Base-by-base conservation (phyloP, 495 filamentous ascomycete genomes). In the Aspergillus saccharolyticus region DNA sequence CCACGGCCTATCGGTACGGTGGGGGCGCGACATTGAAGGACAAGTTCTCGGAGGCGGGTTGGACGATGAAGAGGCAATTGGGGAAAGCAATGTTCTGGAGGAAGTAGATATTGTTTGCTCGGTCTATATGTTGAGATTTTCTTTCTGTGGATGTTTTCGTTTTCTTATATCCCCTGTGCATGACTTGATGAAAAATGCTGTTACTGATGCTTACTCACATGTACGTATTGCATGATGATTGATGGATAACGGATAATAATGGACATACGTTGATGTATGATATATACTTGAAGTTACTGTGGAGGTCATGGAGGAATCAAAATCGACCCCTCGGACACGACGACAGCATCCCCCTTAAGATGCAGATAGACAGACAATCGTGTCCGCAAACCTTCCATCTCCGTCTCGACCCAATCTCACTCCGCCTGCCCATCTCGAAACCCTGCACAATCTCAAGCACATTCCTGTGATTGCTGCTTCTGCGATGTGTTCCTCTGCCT, bases 401-500 rank as follows among this genome's bases (percentile, higher is more conserved):
- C 69, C 50, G 80, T 77, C 28, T 68, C 73, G 42, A 80, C 67
- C 70, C 70, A 59, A 85, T 84, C 46, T 81, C 78, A 73, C 87
- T 90, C 61, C 70, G 72, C 56, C 88, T 72, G 0, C 85, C 88
- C 85, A 91, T 92, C 73, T 92, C 88, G 14, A 91, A 84, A 0
- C 89, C 89, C 72, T 92, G 89, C 60, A 80, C 81, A 53, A 91
- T 64, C 46, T 71, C 70, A 62, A 81, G 86, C 59, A 63, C 69
- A 44, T 66, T 62, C 20, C 33, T 25, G n/a, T n/a, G n/a, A n/a
- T n/a, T n/a, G n/a, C 59, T 56, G n/a, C 69, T 63, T 25, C 62
- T 62, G 49, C 68, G 62, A 22, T 62, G 62, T 52, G 57, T 54
- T 0, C 59, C 21, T 64, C 51, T 69, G 70, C 17, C 63, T 70